These are phyloP conservation scores for Phaeolepiota aurea DNA, from an alignment of 768 basidiomycete genomes.

Conservation along the genomic window DNA sequence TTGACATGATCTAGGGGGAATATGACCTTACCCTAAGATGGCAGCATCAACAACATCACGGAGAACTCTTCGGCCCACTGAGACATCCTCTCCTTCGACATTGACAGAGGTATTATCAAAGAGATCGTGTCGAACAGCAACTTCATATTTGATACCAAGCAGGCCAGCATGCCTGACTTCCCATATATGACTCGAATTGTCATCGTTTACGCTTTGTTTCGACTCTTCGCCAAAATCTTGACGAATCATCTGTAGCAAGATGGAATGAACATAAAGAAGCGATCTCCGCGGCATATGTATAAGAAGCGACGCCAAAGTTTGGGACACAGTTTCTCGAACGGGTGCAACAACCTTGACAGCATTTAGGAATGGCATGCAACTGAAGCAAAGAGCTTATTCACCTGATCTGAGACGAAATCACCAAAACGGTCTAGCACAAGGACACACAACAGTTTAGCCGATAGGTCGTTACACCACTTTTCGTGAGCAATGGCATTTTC, in stretches of 20 bases:
- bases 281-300: constrained; percentile 82
- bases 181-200: constrained; percentile 70
- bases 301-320: constrained; percentile 85
- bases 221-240: constrained; percentile 56
- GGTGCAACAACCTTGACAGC: constrained; percentile 73
- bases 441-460: constrained; percentile 78
- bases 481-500: constrained; percentile 69
- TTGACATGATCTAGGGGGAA: too few relatives aligned
- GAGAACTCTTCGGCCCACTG: constrained; percentile 51
- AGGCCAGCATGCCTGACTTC: constrained; percentile 97
- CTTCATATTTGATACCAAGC: constrained; percentile 95
- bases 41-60: constrained; percentile 85
- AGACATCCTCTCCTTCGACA: constrained; percentile 25
- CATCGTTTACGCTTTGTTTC: constrained; percentile 11
- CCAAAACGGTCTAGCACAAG: constrained; percentile 97
- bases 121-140: constrained; percentile 85
- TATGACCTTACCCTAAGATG: constrained; percentile 75
- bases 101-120: constrained; percentile 39
- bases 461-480: constrained; percentile 84
- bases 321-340: constrained; percentile 92
- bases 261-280: constrained; percentile 70
- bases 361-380: background rate
- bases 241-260: constrained; percentile 88
- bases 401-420: constrained; percentile 93
- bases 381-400: constrained; percentile 8